Evolutionary conservation across 1,284 basidiomycete genomes (phyloP).

Genomic region (Rhodotorula sp.): DNA sequence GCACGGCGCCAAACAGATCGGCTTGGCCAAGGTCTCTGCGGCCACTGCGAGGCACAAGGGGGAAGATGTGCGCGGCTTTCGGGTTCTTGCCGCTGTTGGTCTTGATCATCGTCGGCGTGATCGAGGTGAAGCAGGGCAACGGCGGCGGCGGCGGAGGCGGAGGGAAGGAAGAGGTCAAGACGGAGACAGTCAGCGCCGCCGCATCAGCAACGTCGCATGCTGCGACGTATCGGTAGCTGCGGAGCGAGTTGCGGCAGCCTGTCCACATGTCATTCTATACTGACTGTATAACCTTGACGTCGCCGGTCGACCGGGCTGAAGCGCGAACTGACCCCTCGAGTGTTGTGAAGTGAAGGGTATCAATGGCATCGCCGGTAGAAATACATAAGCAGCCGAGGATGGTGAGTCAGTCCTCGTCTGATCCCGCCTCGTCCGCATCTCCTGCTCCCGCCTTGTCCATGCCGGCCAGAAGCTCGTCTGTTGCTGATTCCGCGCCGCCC

Average conservation of each 20-base stretch:
- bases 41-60: slow-evolving; percentile 23
- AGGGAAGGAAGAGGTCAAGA: neutral
- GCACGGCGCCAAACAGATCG: slow-evolving; percentile 2
- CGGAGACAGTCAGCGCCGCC: neutral
- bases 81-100: slow-evolving; percentile 6
- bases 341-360: too few relatives aligned
- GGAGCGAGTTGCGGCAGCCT: neutral
- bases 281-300: too few relatives aligned
- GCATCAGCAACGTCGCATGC: neutral
- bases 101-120: slow-evolving; percentile 6
- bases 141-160: slow-evolving; percentile 3
- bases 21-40: slow-evolving; percentile 10
- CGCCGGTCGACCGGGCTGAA: too few relatives aligned
- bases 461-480: slow-evolving; percentile 28
- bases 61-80: slow-evolving; percentile 28
- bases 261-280: neutral
- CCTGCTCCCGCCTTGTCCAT: slow-evolving; percentile 26
- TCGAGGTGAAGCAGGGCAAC: neutral
- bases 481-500: slow-evolving; percentile 16
- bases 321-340: too few relatives aligned
- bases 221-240: neutral
- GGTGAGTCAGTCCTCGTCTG: slow-evolving; percentile 15
- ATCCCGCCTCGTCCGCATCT: slow-evolving; percentile 12
- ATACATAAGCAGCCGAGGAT: too few relatives aligned
- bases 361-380: too few relatives aligned